A percentile compares a stretch with the other conserved stretches of the same genome.
Conservation (phyloP, 73 alveolate genomes). For the Paramecium biaurelia region DNA sequence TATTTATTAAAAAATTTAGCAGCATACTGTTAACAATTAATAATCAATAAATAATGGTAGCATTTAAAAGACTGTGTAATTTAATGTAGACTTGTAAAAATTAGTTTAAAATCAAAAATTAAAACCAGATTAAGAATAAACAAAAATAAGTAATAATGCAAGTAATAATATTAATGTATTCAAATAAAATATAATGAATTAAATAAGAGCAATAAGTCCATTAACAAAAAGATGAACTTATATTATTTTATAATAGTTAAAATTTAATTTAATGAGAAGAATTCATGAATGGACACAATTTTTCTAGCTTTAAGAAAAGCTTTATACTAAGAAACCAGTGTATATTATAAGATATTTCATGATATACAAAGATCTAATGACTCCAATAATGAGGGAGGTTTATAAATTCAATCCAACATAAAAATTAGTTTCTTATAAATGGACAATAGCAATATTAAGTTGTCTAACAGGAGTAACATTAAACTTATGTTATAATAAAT, state of each 20-base stretch:
- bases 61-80: neutral
- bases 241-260: neutral
- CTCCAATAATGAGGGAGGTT: neutral
- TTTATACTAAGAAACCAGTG: neutral
- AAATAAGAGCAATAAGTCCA: neutral
- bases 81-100: neutral
- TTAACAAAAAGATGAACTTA: neutral
- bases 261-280: neutral
- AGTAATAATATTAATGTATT: neutral
- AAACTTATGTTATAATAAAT: neutral
- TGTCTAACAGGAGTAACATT: neutral
- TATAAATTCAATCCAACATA: neutral
- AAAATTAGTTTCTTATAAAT: neutral
- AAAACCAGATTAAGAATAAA: neutral
- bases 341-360: neutral
- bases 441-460: neutral
- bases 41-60: neutral
- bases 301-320: neutral
- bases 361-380: neutral
- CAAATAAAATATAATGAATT: neutral
- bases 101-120: neutral
- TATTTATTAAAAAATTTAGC: neutral
- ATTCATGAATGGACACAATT: conserved; percentile 8
- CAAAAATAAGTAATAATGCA: neutral
- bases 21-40: neutral